These are phyloP conservation scores for Candolleomyces aberdarensis DNA, from an alignment of 768 basidiomycete genomes.

Conservation along the genomic window DNA sequence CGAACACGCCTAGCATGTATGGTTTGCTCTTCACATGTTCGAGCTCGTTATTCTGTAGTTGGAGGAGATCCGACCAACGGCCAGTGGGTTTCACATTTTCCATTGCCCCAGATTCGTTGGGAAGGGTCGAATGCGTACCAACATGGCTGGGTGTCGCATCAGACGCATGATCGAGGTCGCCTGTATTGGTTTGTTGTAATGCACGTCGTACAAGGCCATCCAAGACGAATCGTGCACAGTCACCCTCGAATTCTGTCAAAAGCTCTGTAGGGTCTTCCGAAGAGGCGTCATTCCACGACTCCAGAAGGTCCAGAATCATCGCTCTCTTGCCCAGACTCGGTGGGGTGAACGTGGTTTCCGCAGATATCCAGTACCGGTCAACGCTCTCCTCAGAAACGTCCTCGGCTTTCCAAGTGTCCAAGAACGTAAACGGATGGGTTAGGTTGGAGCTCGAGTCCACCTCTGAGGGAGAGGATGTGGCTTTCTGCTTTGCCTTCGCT, in stretches of 20 bases:
- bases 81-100: constrained; percentile 13
- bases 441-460: not conserved
- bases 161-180: not conserved
- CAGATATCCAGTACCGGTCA: constrained; percentile 44
- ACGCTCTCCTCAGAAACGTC: constrained; percentile 37
- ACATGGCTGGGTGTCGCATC: not conserved
- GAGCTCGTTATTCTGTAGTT: constrained; percentile 59
- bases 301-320: not conserved
- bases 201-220: constrained; percentile 46
- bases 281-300: constrained; percentile 1
- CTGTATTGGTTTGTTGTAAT: constrained; percentile 25
- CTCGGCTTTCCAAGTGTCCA: constrained; percentile 21
- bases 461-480: not conserved
- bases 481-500: not conserved
- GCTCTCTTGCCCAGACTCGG: not conserved
- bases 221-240: constrained; percentile 54
- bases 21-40: constrained; percentile 43
- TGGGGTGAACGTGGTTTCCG: constrained; percentile 20
- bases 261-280: constrained; percentile 22
- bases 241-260: constrained; percentile 49
- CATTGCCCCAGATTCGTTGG: not conserved
- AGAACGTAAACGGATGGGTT: constrained; percentile 8
- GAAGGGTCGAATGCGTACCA: not conserved
- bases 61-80: constrained; percentile 47
- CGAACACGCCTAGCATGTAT: constrained; percentile 47